These are phyloP conservation scores for Phytophthora colocasiae DNA, from an alignment of 352 stramenopile species.

Conservation along the genomic window DNA sequence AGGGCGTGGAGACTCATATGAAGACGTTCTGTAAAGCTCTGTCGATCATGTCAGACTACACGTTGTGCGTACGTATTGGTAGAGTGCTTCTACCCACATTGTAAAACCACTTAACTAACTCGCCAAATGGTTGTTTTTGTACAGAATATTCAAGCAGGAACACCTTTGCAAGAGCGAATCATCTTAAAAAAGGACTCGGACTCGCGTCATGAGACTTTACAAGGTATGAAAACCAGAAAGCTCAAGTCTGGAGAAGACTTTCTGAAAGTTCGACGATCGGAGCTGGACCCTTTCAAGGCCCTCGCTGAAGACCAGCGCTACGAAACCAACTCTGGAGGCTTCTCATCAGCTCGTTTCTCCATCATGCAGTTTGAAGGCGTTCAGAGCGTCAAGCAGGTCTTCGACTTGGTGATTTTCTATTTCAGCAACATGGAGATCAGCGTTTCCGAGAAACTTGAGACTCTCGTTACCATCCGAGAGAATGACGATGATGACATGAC, in stretches of 20 bases:
- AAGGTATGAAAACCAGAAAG: slow-evolving; percentile 34
- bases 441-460: slow-evolving; percentile 57
- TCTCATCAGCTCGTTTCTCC: slow-evolving; percentile 57
- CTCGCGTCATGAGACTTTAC: slow-evolving; percentile 19
- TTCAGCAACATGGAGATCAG: slow-evolving; percentile 65
- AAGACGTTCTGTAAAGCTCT: slow-evolving; percentile 30
- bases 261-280: slow-evolving; percentile 31
- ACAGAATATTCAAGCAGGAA: slow-evolving; percentile 37
- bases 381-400: slow-evolving; percentile 49
- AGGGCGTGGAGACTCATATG: slow-evolving; percentile 30
- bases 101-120: too few species aligned
- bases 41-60: slow-evolving; percentile 42
- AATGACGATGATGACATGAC: slow-evolving; percentile 40
- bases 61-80: slow-evolving; percentile 31
- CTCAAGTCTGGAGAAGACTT: slow-evolving; percentile 38
- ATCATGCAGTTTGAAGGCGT: slow-evolving; percentile 54
- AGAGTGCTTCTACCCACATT: too few species aligned
- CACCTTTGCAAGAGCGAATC: slow-evolving; percentile 39
- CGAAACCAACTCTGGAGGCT: slow-evolving; percentile 48
- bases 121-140: not conserved
- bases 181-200: slow-evolving; percentile 29
- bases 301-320: slow-evolving; percentile 53
- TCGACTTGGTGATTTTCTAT: slow-evolving; percentile 62
- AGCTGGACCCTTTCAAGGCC: slow-evolving; percentile 33
- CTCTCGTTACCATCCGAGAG: slow-evolving; percentile 58